Evolutionary conservation across 2,329 filamentous ascomycete species (phyloP).

Genomic region (Nemania sp.): DNA sequence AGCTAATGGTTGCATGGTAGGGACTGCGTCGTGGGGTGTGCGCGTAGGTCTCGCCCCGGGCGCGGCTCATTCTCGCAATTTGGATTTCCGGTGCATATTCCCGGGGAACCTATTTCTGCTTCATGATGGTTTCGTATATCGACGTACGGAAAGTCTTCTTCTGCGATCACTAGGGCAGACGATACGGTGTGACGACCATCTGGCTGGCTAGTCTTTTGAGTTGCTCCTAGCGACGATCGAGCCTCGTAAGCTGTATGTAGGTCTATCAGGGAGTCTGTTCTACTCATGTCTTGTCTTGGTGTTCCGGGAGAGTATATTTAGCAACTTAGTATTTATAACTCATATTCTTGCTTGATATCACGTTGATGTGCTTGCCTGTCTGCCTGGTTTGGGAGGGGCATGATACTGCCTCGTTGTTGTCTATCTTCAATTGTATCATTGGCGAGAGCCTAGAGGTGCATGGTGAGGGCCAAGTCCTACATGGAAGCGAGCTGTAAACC

Average conservation of each 20-base stretch:
- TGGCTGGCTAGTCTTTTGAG: background rate
- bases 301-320: constrained; percentile 12
- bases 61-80: background rate
- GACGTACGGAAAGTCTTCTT: background rate
- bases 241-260: constrained; percentile 16
- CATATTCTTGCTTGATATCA: background rate
- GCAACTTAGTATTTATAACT: constrained; percentile 2
- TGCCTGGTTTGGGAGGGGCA: background rate
- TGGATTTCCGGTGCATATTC: background rate
- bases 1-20: background rate
- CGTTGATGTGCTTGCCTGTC: background rate
- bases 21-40: background rate
- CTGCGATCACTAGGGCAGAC: background rate
- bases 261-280: constrained; percentile 6
- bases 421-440: background rate
- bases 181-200: background rate
- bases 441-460: constrained; percentile 10
- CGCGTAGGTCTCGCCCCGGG: background rate
- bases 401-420: background rate
- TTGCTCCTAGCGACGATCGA: background rate
- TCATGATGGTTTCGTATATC: background rate
- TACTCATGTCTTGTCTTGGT: background rate
- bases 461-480: constrained; percentile 28
- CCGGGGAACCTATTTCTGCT: background rate
- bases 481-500: constrained; percentile 18